Base-by-base conservation (phyloP, 345 rosid species). In the Brassica juncea region DNA sequence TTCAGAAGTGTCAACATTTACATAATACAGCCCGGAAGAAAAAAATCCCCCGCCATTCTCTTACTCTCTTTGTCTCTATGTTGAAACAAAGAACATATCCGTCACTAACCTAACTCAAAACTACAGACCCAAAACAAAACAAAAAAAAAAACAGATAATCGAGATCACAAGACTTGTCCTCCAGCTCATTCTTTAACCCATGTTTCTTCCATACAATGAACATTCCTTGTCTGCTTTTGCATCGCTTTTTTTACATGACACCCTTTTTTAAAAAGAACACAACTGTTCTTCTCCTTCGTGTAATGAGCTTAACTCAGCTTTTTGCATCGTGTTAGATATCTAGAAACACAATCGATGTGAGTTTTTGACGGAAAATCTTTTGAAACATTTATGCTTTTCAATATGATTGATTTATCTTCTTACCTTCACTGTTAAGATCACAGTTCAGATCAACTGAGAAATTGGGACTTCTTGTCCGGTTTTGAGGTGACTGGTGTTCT, bases 361-460 rank as follows among this genome's bases (percentile, higher is more conserved):
- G 37, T 32, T 65, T 58, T 58, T 65, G 6, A 28, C 3, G 32
- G 58, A 59, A 23, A 34, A 54, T 42, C 67, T 37, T 3, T 30
- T 8, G 2, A 72, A 66, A 72, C 62, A 72, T 65, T 65, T 15
- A 11, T 11, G 6, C 6, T 60, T 31, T n/a, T n/a, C 9, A 30
- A 21, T 28, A 60, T 27, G 21, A 27, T 61, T 61, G n/a, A 5
- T 32, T 8, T 8, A 16, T 1, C 5, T 12, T 66, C 55, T 31
- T 82, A 88, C 94, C 93, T 85, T 85, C 85, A 71, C 78, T 80
- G 70, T 88, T 88, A n/a, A 88, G 91, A 84, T 86, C 85, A 64
- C 77, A 81, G 75, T 88, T 88, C 32, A 89, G 87, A 86, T 89
- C 91, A 73, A 88, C 88, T 57, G 88, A 77, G 66, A 87, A 78